Evolutionary conservation across 1,284 basidiomycete genomes (phyloP).

Genomic region (Peniophora sp.): DNA sequence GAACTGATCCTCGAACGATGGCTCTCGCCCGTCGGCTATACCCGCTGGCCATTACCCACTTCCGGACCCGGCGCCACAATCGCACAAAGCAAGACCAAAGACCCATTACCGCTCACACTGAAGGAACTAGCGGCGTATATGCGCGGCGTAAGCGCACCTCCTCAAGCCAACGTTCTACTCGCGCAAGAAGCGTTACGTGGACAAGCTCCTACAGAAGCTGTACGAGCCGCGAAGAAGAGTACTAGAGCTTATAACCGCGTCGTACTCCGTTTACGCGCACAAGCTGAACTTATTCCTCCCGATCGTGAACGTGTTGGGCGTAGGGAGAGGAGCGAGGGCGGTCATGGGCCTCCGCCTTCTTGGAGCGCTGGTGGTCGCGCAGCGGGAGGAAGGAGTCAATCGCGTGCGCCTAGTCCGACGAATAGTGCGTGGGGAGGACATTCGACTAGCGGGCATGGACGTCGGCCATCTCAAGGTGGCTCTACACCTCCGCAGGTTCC

Average conservation of each 20-base stretch:
- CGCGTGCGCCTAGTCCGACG: slow-evolving; percentile 58
- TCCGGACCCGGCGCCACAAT: slow-evolving; percentile 31
- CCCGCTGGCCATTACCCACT: slow-evolving; percentile 30
- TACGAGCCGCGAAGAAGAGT: slow-evolving; percentile 43
- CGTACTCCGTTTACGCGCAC: slow-evolving; percentile 63
- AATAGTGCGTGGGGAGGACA: slow-evolving; percentile 30
- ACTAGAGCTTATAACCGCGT: slow-evolving; percentile 68
- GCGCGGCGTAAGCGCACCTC: slow-evolving; percentile 66
- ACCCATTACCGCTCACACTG: slow-evolving; percentile 53
- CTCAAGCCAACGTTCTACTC: slow-evolving; percentile 57
- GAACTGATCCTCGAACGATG: slow-evolving; percentile 63
- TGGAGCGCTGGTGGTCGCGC: slow-evolving; percentile 7
- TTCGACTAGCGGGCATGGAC: slow-evolving; percentile 3
- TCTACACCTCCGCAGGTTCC: neutral
- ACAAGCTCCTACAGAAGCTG: slow-evolving; percentile 27
- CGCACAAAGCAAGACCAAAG: slow-evolving; percentile 23
- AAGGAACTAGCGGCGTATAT: slow-evolving; percentile 75
- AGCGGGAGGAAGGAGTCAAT: slow-evolving; percentile 1
- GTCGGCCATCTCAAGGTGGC: slow-evolving; percentile 4
- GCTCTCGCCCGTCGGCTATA: slow-evolving; percentile 62
- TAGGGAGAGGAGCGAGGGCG: slow-evolving; percentile 5
- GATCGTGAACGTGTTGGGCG: slow-evolving; percentile 9
- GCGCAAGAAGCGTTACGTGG: slow-evolving; percentile 30
- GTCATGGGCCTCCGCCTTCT: slow-evolving; percentile 9
- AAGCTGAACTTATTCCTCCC: slow-evolving; percentile 49